Evolutionary conservation across 495 filamentous ascomycete genomes (phyloP).

Genomic region (Lasiosphaeria ovina): DNA sequence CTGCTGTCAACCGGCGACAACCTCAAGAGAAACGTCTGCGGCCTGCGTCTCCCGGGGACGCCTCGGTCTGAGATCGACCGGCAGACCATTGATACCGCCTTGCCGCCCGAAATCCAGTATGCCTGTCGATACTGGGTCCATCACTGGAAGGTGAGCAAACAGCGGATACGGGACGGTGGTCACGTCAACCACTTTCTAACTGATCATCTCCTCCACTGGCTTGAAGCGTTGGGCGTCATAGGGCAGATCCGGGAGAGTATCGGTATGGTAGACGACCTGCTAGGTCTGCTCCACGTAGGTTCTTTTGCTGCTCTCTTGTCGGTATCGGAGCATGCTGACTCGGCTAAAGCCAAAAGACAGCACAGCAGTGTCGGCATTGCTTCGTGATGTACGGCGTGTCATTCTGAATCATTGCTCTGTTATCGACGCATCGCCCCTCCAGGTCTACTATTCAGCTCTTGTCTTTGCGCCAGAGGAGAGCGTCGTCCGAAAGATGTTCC

Average conservation of each 20-base stretch:
- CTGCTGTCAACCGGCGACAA: conserved; percentile 24
- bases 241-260: conserved; percentile 29
- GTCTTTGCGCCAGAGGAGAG: conserved; percentile 22
- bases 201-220: conserved; percentile 41
- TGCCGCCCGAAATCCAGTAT: conserved; percentile 31
- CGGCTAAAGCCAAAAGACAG: conserved; percentile 9
- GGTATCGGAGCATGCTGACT: conserved; percentile 1
- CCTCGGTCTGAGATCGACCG: conserved; percentile 14
- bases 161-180: conserved; percentile 21
- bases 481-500: conserved; percentile 15
- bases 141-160: conserved; percentile 38
- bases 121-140: conserved; percentile 47
- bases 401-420: conserved; percentile 21
- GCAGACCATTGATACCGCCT: conserved; percentile 17
- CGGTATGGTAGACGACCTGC: conserved; percentile 7
- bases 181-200: conserved; percentile 34
- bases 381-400: conserved; percentile 27
- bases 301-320: not conserved
- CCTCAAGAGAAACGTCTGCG: conserved; percentile 41
- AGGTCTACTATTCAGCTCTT: conserved; percentile 15
- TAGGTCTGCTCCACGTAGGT: conserved; percentile 17
- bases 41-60: conserved; percentile 30
- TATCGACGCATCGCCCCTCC: conserved; percentile 28
- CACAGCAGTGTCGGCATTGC: conserved; percentile 11
- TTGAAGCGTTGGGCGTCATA: conserved; percentile 32